Conservation (phyloP, 441 rosid species). For the Pelargonium exstipulatum region DNA sequence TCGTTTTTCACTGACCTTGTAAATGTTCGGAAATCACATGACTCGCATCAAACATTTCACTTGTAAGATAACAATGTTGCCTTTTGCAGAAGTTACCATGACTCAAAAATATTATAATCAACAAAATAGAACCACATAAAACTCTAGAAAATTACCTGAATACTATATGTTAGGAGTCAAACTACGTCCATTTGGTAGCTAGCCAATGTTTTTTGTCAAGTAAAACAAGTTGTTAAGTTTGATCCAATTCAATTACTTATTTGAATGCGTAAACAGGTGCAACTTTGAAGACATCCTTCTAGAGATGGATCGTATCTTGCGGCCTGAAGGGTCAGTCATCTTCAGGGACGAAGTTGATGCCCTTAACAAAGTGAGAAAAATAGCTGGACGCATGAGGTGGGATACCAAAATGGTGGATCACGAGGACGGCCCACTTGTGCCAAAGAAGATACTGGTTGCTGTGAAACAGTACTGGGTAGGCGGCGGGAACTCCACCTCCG, state of each 20-base stretch:
- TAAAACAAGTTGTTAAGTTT: too few relatives aligned
- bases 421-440: conserved; percentile 4
- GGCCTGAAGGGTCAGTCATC: conserved; percentile 58
- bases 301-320: conserved; percentile 61
- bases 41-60: too few relatives aligned
- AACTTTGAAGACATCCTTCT: conserved; percentile 45
- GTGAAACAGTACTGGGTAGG: conserved; percentile 76
- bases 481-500: conserved; percentile 47
- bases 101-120: too few relatives aligned
- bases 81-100: too few relatives aligned
- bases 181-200: too few relatives aligned
- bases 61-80: too few relatives aligned
- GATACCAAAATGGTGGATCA: conserved; percentile 7
- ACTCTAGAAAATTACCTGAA: too few relatives aligned
- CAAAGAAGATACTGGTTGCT: conserved; percentile 30
- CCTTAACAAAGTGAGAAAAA: conserved; percentile 3
- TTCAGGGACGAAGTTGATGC: conserved; percentile 34
- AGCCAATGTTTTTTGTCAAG: too few relatives aligned
- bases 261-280: conserved; percentile 29
- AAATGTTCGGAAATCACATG: too few relatives aligned
- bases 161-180: too few relatives aligned
- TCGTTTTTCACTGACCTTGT: background rate
- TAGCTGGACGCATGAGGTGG: background rate
- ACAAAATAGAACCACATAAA: too few relatives aligned
- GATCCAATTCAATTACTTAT: background rate